Evolutionary conservation across 371 early-diverging fungal genomes (phyloP), one percentile per base, ranked within the genome.

Genomic region (Rhizopus sp.): DNA sequence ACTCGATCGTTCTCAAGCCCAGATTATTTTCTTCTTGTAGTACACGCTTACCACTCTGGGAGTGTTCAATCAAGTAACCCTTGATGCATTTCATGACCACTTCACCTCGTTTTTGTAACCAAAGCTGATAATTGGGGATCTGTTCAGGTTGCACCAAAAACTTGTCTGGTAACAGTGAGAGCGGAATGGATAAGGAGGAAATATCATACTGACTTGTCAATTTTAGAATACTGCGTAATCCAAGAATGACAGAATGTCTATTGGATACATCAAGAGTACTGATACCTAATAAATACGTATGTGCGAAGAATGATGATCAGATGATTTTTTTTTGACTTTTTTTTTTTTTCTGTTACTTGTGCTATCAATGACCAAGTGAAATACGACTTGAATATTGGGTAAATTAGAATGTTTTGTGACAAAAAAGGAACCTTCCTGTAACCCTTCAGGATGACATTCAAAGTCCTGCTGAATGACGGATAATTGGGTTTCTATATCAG

Each of bases 371-470:
- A 87, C 63, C 32, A 92, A 64, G 55, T 91, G 91, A 57, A 90
- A 92, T 5, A 89, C 83, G 6, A 89, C 81, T 59, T 92, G 91
- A 4, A 84, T 76, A 53, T 81, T 67, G 0, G 90, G 90, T 16
- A 92, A 60, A 58, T 92, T 91, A 13, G 90, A 89, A 65, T 92
- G 93, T 42, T 83, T 72, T 9, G 93, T 91, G 41, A 91, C 64
- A 56, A 92, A 84, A 60, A 90, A 85, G 45, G 88, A 85, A 23
- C 93, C 92, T 68, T 88, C 85, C 50, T 74, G 62, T 12, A 84
- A 29, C 10, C 63, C 69, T 29, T 53, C 50, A 12, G 42, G 53
- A 7, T 61, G 59, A 16, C 69, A 59, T 31, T 63, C 63, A 53
- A 86, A 77, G 38, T 80, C 84, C 1, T 79, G 67, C 57, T 84